phyloP scores from a whole-genome alignment of 108 stramenopile genomes.

The Discostella stelligeroides region DNA sequence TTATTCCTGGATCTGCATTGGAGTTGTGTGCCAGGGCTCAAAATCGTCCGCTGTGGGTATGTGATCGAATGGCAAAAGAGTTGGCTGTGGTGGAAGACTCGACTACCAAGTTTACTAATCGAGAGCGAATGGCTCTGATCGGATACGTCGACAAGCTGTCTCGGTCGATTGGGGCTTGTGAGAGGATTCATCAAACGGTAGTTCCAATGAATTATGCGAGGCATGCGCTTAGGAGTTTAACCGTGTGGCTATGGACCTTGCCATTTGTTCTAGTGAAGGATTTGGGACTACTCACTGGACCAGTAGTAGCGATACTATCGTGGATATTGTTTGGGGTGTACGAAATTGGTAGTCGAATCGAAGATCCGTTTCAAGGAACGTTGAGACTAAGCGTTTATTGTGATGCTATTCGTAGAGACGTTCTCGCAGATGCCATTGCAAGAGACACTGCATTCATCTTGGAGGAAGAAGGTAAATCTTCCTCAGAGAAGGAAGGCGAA shows the following conservation, averaged over 20 bases:
- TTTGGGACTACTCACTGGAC: conserved; percentile 80
- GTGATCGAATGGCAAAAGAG: conserved; percentile 82
- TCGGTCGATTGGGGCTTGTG: conserved; percentile 82
- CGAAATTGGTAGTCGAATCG: conserved; percentile 93
- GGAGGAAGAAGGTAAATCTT: conserved; percentile 30
- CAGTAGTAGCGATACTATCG: conserved; percentile 76
- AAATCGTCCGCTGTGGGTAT: conserved; percentile 89
- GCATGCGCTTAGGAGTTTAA: conserved; percentile 90
- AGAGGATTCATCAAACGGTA: conserved; percentile 94
- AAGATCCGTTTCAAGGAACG: conserved; percentile 94
- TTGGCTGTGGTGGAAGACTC: conserved; percentile 66
- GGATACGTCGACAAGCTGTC: conserved; percentile 79
- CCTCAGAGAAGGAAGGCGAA: conserved; percentile 18
- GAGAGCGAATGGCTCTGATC: conserved; percentile 87
- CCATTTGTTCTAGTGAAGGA: conserved; percentile 88
- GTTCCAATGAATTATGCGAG: conserved; percentile 95
- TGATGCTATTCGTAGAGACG: conserved; percentile 83
- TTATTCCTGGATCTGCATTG: conserved; percentile 66
- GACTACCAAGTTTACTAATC: conserved; percentile 61
- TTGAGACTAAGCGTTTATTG: conserved; percentile 81
- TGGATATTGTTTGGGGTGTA: conserved; percentile 96
- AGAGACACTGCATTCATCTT: conserved; percentile 74
- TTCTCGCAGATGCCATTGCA: conserved; percentile 77
- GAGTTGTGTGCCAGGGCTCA: conserved; percentile 81
- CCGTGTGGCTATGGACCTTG: conserved; percentile 87